A percentile compares a stretch with the other conserved stretches of the same genome.
These are phyloP conservation scores for Pittosporum tobira DNA, from an alignment of 129 eudicot species.

Conservation along the genomic window DNA sequence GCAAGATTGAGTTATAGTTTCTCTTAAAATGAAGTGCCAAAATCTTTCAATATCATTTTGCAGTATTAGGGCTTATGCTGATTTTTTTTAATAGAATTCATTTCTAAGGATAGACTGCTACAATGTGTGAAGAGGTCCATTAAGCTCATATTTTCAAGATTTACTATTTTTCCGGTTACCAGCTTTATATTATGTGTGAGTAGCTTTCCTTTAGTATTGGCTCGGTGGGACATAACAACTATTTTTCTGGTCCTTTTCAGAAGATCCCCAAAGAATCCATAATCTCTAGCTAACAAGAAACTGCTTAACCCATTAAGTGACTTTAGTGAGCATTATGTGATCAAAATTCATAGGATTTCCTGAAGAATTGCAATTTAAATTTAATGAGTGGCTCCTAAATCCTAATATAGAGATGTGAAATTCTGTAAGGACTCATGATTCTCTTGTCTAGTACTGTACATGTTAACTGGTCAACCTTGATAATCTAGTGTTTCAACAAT, in stretches of 20 bases:
- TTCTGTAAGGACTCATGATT: neutral
- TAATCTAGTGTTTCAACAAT: no score
- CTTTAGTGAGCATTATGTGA: neutral
- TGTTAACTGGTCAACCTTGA: neutral
- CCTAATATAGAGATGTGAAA: neutral
- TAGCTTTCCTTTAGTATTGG: neutral
- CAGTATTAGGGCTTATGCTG: no score
- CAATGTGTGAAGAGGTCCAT: no score
- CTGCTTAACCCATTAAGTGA: neutral
- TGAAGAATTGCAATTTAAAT: neutral
- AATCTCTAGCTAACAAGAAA: no score
- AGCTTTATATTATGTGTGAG: neutral
- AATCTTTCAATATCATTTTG: no score
- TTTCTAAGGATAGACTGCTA: no score
- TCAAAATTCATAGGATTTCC: neutral
- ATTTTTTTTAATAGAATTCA: no score
- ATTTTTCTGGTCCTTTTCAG: neutral
- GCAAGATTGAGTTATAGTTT: no score
- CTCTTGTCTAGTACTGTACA: neutral
- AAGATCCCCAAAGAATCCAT: neutral
- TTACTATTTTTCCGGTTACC: neutral
- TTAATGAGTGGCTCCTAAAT: neutral
- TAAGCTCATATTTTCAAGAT: no score
- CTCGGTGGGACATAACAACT: neutral
- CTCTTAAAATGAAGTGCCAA: no score